Evolutionary conservation across 192 early-diverging fungal species (phyloP), one percentile per base, ranked within the genome.

Genomic region (Cladochytrium replicatum): DNA sequence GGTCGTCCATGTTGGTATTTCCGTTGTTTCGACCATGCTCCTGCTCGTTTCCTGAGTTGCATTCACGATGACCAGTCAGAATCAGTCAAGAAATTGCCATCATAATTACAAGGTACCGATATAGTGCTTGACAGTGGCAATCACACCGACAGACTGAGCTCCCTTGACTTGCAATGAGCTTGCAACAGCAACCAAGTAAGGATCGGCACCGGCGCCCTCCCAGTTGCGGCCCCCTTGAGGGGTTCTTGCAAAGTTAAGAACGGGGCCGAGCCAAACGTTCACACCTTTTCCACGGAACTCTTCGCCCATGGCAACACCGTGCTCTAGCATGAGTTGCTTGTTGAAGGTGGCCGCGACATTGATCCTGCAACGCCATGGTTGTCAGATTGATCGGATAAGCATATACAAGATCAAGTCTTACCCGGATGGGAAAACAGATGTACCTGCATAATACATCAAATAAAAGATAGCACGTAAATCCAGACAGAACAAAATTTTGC

Each of bases 341-440:
- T 37, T 37, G 34, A 37, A 37, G 13, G 34, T 37, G 17, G 34
- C 13, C 13, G 34, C 34, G 17, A 37, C 34, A n/a, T n/a, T n/a
- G n/a, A n/a, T n/a, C n/a, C n/a, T n/a, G 32, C 19, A 29, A 57
- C 9, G 23, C n/a, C n/a, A n/a, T n/a, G n/a, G n/a, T n/a, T n/a
- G n/a, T n/a, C n/a, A n/a, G n/a, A n/a, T n/a, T n/a, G n/a, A n/a
- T n/a, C n/a, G n/a, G n/a, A n/a, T n/a, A n/a, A n/a, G n/a, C n/a
- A n/a, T n/a, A n/a, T n/a, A n/a, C n/a, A n/a, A n/a, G n/a, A n/a
- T n/a, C n/a, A n/a, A n/a, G n/a, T n/a, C n/a, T n/a, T n/a, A n/a
- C n/a, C n/a, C n/a, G n/a, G n/a, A n/a, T 44, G 2, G 32, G 8
- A 61, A 27, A 3, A 9, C 22, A 41, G n/a, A 59, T 71, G 72